Evolutionary conservation across 2,329 filamentous ascomycete species (phyloP).

Genomic region (Alternaria dauci): DNA sequence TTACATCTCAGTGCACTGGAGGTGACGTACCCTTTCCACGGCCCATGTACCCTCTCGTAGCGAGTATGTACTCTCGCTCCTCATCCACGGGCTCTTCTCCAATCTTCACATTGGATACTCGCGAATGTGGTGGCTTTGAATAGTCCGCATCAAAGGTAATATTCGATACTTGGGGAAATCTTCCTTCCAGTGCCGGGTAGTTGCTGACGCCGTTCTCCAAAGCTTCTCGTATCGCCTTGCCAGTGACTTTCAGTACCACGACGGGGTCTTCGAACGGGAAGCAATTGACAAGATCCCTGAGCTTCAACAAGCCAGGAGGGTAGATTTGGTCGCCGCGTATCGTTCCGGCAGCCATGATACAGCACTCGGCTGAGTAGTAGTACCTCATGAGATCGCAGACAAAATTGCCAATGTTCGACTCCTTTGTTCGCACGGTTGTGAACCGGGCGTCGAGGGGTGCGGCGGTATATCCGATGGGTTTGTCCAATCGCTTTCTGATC

Average conservation of each 20-base stretch:
- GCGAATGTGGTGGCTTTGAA: constrained; percentile 64
- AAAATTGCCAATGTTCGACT: constrained; percentile 90
- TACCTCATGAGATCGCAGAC: constrained; percentile 90
- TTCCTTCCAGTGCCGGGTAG: constrained; percentile 82
- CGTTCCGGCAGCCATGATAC: constrained; percentile 84
- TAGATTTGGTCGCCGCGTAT: constrained; percentile 91
- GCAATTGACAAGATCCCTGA: constrained; percentile 86
- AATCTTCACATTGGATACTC: constrained; percentile 70
- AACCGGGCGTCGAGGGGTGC: constrained; percentile 87
- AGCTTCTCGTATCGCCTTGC: constrained; percentile 77
- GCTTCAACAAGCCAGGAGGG: constrained; percentile 75
- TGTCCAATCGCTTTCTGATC: constrained; percentile 79
- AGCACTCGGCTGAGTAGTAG: constrained; percentile 82
- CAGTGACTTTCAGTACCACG: constrained; percentile 76
- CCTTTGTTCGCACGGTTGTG: constrained; percentile 76
- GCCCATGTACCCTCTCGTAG: constrained; percentile 88
- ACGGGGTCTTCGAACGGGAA: constrained; percentile 94
- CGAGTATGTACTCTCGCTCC: constrained; percentile 72
- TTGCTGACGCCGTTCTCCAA: constrained; percentile 83
- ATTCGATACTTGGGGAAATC: constrained; percentile 87
- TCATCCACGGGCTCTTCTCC: constrained; percentile 68
- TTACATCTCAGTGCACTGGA: neutral
- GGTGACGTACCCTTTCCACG: constrained; percentile 70
- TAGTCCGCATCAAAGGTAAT: constrained; percentile 79
- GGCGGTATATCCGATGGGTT: constrained; percentile 80